These are phyloP conservation scores for Aspergillus ellipticus DNA, from an alignment of 495 filamentous ascomycete genomes.

Conservation along the genomic window DNA sequence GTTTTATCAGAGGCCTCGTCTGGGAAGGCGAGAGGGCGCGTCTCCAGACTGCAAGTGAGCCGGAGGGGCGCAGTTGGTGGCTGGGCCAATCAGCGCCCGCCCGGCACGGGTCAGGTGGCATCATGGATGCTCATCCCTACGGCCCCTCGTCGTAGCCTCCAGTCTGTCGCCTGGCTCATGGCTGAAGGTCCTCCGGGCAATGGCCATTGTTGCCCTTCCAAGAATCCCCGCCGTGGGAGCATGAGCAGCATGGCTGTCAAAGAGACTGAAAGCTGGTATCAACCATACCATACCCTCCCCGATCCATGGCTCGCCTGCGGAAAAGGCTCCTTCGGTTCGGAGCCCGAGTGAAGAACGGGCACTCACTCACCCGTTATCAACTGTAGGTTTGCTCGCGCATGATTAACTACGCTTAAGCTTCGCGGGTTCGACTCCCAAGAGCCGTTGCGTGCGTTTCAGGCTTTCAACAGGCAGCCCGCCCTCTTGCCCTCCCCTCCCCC, in stretches of 20 bases:
- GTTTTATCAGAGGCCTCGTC: conserved; percentile 11
- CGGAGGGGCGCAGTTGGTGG: conserved; percentile 19
- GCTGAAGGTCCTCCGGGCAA: too few species aligned
- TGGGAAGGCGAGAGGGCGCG: too few species aligned
- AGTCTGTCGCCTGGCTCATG: conserved; percentile 1
- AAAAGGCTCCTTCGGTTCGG: too few species aligned
- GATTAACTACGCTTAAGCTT: background rate
- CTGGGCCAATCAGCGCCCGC: conserved; percentile 25
- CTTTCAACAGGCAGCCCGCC: too few species aligned
- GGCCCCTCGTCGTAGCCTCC: conserved; percentile 14
- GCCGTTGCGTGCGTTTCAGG: too few species aligned
- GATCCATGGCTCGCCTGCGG: too few species aligned
- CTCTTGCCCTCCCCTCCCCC: too few species aligned
- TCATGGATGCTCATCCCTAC: conserved; percentile 16
- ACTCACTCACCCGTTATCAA: background rate
- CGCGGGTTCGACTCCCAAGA: background rate
- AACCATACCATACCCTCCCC: too few species aligned
- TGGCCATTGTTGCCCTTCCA: too few species aligned
- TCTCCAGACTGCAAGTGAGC: conserved; percentile 1
- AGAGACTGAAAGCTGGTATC: too few species aligned
- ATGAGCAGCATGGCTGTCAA: too few species aligned
- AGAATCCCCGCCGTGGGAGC: too few species aligned
- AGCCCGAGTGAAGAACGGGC: background rate
- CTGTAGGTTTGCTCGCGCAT: background rate
- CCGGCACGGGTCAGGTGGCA: conserved; percentile 20